Percentiles rank a stretch among this genome's conserved stretches.
Conservation (phyloP, 176 grass and related monocot genomes). For the Rhynchospora pubera region DNA sequence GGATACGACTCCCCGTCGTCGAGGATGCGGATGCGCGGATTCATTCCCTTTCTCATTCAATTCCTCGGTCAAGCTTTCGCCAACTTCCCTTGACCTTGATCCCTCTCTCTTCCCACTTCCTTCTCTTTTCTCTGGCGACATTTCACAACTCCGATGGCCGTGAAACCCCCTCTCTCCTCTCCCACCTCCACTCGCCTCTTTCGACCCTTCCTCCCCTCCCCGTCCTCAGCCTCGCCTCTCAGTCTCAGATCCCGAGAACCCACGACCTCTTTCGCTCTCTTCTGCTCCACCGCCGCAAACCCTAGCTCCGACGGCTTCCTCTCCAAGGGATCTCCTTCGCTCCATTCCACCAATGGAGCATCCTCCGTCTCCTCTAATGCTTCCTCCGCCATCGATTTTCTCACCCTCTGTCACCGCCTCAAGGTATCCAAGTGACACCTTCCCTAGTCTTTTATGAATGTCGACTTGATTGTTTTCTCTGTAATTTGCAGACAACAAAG, state of each 20-base stretch:
- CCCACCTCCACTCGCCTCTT: constrained; percentile 32
- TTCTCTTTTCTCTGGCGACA: not conserved
- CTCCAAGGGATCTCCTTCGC: not conserved
- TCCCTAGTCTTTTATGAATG: not conserved
- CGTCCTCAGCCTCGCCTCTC: constrained; percentile 10
- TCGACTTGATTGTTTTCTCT: not conserved
- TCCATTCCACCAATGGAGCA: constrained; percentile 33
- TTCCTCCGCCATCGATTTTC: constrained; percentile 83
- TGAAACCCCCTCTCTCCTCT: constrained; percentile 30
- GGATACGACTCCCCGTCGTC: too few relatives aligned
- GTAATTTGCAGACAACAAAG: constrained; percentile 70
- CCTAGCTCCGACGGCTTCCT: constrained; percentile 27
- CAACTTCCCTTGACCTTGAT: constrained; percentile 5
- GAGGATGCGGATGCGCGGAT: too few relatives aligned
- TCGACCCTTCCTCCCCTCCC: constrained; percentile 16
- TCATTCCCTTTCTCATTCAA: not conserved
- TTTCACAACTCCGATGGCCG: constrained; percentile 33
- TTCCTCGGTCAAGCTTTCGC: constrained; percentile 9
- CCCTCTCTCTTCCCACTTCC: not conserved
- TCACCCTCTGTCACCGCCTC: constrained; percentile 81
- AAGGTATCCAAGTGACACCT: constrained; percentile 38
- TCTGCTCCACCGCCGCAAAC: constrained; percentile 24
- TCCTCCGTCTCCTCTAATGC: constrained; percentile 29
- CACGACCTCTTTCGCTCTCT: constrained; percentile 6
- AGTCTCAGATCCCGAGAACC: constrained; percentile 13